These are phyloP conservation scores for Arthromyces matolae DNA, from an alignment of 768 basidiomycete genomes.

Conservation along the genomic window DNA sequence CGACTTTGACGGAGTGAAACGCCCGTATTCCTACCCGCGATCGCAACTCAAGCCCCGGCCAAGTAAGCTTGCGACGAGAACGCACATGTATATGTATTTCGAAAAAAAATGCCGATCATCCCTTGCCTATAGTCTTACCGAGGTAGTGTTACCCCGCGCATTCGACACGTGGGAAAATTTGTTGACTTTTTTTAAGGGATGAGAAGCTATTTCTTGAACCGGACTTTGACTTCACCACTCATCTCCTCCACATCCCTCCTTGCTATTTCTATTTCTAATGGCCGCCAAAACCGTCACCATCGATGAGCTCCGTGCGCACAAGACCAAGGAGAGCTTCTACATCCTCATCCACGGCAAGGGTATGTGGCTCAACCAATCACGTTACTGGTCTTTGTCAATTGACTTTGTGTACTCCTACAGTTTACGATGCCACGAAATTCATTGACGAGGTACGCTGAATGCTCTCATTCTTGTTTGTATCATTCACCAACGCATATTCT, in stretches of 20 bases:
- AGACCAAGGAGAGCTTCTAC: slow-evolving; percentile 71
- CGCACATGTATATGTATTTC: background rate
- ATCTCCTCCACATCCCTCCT: slow-evolving; percentile 15
- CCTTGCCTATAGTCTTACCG: too few species aligned
- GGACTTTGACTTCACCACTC: slow-evolving; percentile 19
- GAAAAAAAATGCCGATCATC: background rate
- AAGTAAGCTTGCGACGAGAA: background rate
- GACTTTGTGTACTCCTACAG: slow-evolving; percentile 41
- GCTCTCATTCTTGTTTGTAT: background rate
- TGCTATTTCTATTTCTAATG: too few species aligned
- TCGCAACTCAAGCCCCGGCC: too few species aligned
- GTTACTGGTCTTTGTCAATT: slow-evolving; percentile 27
- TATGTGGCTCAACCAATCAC: slow-evolving; percentile 40
- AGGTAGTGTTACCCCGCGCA: slow-evolving; percentile 6
- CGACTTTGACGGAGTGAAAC: too few species aligned
- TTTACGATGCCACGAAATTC: slow-evolving; percentile 93
- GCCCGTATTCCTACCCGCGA: too few species aligned
- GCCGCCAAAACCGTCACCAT: slow-evolving; percentile 55
- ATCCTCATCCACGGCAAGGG: slow-evolving; percentile 85
- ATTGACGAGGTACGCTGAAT: slow-evolving; percentile 74
- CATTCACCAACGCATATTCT: too few species aligned
- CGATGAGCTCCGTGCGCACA: slow-evolving; percentile 78
- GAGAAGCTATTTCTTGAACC: slow-evolving; percentile 23
- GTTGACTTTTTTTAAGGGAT: slow-evolving; percentile 22
- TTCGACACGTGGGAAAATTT: slow-evolving; percentile 29